These are phyloP conservation scores for Wickerhamiella cacticola DNA, from an alignment of 805 yeast genomes.

Conservation along the genomic window DNA sequence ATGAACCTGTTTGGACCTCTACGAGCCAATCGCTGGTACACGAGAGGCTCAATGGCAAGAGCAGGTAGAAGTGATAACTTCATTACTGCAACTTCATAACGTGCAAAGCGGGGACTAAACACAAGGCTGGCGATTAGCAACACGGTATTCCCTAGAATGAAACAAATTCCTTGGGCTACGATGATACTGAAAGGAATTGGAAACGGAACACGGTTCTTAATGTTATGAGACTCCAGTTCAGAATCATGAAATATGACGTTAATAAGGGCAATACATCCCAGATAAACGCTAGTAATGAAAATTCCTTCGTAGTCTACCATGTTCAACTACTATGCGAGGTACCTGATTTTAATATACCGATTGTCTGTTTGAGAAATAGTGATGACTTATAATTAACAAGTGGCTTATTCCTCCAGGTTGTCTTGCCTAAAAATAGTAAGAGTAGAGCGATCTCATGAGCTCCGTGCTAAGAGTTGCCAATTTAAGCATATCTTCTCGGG, in stretches of 20 bases:
- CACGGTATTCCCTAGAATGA: background rate
- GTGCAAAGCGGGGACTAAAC: background rate
- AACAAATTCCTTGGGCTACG: background rate
- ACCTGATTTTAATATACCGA: background rate
- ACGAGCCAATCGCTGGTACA: conserved; percentile 1
- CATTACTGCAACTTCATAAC: background rate
- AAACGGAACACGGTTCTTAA: background rate
- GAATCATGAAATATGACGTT: background rate
- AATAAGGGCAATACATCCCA: background rate
- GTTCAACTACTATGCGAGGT: background rate
- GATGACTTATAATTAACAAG: too few species aligned
- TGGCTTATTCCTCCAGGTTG: too few species aligned
- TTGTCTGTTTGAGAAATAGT: background rate
- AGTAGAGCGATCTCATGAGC: background rate
- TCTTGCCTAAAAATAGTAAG: background rate
- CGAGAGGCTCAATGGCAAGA: conserved; percentile 2
- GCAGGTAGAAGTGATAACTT: background rate
- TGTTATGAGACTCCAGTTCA: background rate
- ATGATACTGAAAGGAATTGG: background rate
- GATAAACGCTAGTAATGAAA: background rate
- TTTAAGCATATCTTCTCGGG: background rate
- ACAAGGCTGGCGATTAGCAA: background rate
- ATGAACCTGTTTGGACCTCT: conserved; percentile 1
- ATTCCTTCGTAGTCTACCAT: background rate
- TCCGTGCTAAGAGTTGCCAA: too few species aligned